Base-by-base conservation (phyloP, 2,329 filamentous ascomycete genomes). In the Blumeria graminis region DNA sequence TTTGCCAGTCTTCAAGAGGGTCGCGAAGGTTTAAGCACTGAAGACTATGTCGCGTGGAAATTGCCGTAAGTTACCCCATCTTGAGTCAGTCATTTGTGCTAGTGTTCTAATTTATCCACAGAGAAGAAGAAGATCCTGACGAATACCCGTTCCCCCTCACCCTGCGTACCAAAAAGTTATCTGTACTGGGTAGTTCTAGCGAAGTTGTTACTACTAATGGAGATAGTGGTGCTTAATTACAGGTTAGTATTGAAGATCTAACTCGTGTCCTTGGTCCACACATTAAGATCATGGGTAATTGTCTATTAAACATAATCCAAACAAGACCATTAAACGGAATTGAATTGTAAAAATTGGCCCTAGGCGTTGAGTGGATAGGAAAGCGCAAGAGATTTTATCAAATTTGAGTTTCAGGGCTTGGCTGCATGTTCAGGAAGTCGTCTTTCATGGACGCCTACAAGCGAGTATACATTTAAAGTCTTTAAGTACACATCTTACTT, bases 11-110 rank as follows among this genome's bases (percentile, higher is more conserved):
- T 98, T 57, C 92, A 96, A 70, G 92, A 98, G 70, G 87, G 88
- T 48, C 83, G 84, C 46, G 92, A 98, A 69, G 89, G 90, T 0
- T 71, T 98, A 63, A 92, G 77, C 71, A 96, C 92, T 0, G 92
- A 98, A 70, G 92, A 98, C 67, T 96, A 98, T 69, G 87, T 96
- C 65, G 85, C 90, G 35, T 98, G 92, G 92, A 94, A 93, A 71
- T 74, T 96, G 58, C 92, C 90, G 84, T 96, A 77, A 84, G 89
- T 88, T 57, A 8, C 38, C 35, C 38, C 13, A 54, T 8, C 4
- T 16, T 16, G 11, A 36, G 4, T 13, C 28, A 8, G 41, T 59
- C 10, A 8, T 18, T 41, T 34, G 16, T 32, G 41, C 22, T 6
- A 45, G 11, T 38, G 5, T 56, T 41, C 61, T 65, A 60, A 64